Conservation (phyloP, 2,329 filamentous ascomycete genomes). For the Verticillium nonalfalfae region DNA sequence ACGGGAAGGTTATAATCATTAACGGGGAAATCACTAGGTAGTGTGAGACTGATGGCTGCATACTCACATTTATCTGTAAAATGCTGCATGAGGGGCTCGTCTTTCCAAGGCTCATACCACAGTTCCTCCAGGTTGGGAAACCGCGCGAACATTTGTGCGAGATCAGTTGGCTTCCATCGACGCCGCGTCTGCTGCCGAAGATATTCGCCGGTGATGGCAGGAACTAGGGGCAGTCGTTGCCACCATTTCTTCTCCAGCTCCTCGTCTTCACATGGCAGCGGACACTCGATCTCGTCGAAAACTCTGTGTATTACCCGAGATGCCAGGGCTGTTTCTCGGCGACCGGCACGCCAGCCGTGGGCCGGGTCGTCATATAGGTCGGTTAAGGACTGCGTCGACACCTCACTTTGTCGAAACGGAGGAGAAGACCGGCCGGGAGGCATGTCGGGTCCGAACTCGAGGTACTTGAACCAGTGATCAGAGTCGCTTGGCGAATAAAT, state of each 20-base stretch:
- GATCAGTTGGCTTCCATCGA: slow-evolving; percentile 22
- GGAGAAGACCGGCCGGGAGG: background rate
- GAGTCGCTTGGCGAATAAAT: slow-evolving; percentile 28
- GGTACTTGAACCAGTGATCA: slow-evolving; percentile 28
- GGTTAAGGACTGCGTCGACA: too few species aligned
- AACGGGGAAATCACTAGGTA: too few species aligned
- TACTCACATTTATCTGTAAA: too few species aligned
- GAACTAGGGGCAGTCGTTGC: slow-evolving; percentile 23
- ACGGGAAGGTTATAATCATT: too few species aligned
- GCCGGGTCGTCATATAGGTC: slow-evolving; percentile 11
- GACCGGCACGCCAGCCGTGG: slow-evolving; percentile 22
- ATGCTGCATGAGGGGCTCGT: too few species aligned
- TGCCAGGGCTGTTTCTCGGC: slow-evolving; percentile 6
- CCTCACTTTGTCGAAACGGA: background rate
- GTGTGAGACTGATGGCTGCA: too few species aligned
- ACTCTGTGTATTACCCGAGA: slow-evolving; percentile 7
- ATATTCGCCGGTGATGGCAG: slow-evolving; percentile 23
- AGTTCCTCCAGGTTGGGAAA: slow-evolving; percentile 28
- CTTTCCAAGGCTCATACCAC: slow-evolving; percentile 17
- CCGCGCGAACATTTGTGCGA: slow-evolving; percentile 24
- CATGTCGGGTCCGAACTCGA: slow-evolving; percentile 16
- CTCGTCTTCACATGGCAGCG: slow-evolving; percentile 19
- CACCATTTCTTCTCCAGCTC: slow-evolving; percentile 23
- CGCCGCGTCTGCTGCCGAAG: slow-evolving; percentile 29
- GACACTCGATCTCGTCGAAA: slow-evolving; percentile 22